Evolutionary conservation across 2,329 filamentous ascomycete genomes (phyloP).

Genomic region (Fusarium sp.): DNA sequence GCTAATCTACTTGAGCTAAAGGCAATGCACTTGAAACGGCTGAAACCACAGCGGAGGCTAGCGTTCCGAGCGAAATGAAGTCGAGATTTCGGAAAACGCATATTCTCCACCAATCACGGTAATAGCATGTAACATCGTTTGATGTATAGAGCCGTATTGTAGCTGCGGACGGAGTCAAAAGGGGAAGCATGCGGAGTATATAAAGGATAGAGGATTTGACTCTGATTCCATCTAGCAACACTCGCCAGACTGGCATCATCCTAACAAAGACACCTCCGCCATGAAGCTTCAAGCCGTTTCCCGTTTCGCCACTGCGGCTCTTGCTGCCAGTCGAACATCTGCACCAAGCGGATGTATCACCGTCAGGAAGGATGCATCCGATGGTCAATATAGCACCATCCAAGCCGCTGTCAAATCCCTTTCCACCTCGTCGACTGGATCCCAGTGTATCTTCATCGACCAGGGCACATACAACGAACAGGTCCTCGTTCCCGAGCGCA

Average conservation of each 20-base stretch:
- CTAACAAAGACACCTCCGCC: background rate
- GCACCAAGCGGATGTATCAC: conserved; percentile 60
- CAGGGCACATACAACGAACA: conserved; percentile 63
- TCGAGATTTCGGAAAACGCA: background rate
- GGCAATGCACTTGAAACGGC: conserved; percentile 20
- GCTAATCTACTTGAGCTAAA: background rate
- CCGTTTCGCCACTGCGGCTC: conserved; percentile 26
- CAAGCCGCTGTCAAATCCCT: conserved; percentile 67
- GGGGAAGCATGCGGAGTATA: background rate
- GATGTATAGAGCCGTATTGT: background rate
- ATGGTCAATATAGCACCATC: conserved; percentile 52
- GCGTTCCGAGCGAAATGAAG: conserved; percentile 9
- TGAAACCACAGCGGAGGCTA: conserved; percentile 30
- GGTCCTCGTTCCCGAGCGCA: conserved; percentile 61
- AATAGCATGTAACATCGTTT: background rate
- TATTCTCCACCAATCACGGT: conserved; percentile 32
- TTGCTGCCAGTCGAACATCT: conserved; percentile 49
- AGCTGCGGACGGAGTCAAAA: background rate
- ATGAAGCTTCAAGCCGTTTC: conserved; percentile 36
- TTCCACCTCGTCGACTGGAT: conserved; percentile 57
- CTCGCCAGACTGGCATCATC: background rate
- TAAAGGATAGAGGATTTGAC: background rate
- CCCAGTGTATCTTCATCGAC: conserved; percentile 71
- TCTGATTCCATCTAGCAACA: background rate
- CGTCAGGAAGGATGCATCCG: conserved; percentile 50